Evolutionary conservation across 257 asterid genomes (phyloP).

Genomic region (Solanum bulbocastanum): DNA sequence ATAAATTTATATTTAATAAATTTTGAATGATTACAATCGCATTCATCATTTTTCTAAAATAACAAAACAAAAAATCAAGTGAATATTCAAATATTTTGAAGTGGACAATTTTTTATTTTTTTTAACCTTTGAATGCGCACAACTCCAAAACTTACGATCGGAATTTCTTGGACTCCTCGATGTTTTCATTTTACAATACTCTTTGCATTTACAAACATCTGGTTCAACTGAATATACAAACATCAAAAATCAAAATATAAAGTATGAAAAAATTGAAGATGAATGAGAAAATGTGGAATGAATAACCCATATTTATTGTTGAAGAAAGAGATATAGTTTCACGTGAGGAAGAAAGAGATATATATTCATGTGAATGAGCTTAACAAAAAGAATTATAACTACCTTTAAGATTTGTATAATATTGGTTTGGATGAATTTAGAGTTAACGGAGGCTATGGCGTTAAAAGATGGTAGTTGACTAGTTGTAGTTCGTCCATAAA

Average conservation of each 20-base stretch:
- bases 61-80: too few relatives aligned
- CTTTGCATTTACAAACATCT: neutral
- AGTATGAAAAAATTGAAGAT: neutral
- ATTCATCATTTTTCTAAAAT: too few relatives aligned
- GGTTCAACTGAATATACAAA: neutral
- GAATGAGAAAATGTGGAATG: neutral
- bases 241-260: neutral
- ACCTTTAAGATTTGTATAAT: neutral
- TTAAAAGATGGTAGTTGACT: too few relatives aligned
- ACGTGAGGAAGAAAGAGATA: too few relatives aligned
- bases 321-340: too few relatives aligned
- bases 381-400: neutral
- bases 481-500: too few relatives aligned
- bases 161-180: neutral
- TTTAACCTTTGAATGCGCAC: neutral
- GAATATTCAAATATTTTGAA: neutral
- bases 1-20: too few relatives aligned
- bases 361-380: neutral
- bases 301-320: too few relatives aligned
- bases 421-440: neutral
- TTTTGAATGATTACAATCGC: too few relatives aligned
- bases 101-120: neutral
- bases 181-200: too few relatives aligned
- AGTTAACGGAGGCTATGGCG: too few relatives aligned
- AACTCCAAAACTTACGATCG: neutral